Evolutionary conservation across 2,329 filamentous ascomycete species (phyloP).

Genomic region (Arthrobotrys sphaeroides): DNA sequence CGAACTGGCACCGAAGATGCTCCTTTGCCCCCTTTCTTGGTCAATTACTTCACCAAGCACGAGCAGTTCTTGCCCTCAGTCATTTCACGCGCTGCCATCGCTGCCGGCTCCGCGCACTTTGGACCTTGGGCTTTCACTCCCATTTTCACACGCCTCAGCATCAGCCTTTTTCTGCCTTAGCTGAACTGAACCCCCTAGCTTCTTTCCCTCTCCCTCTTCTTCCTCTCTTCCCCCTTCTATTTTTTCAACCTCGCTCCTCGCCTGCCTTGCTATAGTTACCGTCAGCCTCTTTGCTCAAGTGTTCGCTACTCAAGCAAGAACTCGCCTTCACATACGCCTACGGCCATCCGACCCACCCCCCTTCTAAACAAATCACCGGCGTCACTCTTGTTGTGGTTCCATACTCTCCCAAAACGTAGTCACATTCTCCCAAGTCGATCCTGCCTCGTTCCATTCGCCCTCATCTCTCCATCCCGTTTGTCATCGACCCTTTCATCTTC

Average conservation of each 20-base stretch:
- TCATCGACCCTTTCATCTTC: too few species aligned
- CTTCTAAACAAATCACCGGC: constrained; percentile 5
- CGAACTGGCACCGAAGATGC: background rate
- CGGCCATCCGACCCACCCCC: background rate
- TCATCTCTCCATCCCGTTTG: background rate
- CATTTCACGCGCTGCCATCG: constrained; percentile 14
- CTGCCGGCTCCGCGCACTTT: background rate
- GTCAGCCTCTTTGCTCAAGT: constrained; percentile 10
- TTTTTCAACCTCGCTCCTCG: background rate
- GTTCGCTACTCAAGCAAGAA: background rate
- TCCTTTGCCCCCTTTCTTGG: constrained; percentile 1
- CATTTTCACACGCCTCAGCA: constrained; percentile 23
- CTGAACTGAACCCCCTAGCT: constrained; percentile 22
- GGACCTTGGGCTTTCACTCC: background rate
- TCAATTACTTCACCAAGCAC: background rate
- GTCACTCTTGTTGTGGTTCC: constrained; percentile 22
- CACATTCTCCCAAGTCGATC: constrained; percentile 9
- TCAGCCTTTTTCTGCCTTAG: constrained; percentile 41
- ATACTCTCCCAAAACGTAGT: constrained; percentile 39
- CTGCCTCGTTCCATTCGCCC: background rate
- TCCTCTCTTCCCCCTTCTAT: background rate
- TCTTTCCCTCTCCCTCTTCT: background rate
- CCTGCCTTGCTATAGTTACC: background rate
- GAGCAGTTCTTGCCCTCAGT: background rate
- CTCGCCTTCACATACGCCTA: constrained; percentile 24